Percentiles rank a stretch among this genome's conserved stretches.
These are phyloP conservation scores for Metarhizium brunneum DNA, from an alignment of 2,329 filamentous ascomycete genomes.

Conservation along the genomic window DNA sequence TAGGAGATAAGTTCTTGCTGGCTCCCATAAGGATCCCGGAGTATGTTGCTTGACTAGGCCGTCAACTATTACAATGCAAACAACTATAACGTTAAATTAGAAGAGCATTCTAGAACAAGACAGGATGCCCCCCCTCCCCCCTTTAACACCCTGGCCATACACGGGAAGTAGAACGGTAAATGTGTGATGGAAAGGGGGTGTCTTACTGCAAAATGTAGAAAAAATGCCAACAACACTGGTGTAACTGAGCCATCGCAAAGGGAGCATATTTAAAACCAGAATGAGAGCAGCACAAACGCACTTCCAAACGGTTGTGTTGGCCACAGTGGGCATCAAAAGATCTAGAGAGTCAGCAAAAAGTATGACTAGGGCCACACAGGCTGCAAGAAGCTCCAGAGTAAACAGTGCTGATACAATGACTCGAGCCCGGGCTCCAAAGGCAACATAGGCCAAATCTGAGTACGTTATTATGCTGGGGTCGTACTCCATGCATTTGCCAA, in stretches of 20 bases:
- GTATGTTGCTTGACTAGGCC: constrained; percentile 72
- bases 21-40: constrained; percentile 76
- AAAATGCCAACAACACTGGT: constrained; percentile 91
- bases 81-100: constrained; percentile 44
- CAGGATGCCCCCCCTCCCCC: too few species aligned
- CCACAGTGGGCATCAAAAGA: constrained; percentile 62
- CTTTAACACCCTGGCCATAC: neutral
- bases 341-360: constrained; percentile 89
- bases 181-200: neutral
- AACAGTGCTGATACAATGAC: constrained; percentile 79
- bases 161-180: neutral
- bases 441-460: constrained; percentile 84
- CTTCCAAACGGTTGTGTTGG: constrained; percentile 69
- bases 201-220: constrained; percentile 78
- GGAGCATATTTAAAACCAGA: constrained; percentile 75
- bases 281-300: constrained; percentile 70
- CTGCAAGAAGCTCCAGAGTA: constrained; percentile 75
- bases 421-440: constrained; percentile 75
- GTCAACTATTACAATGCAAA: constrained; percentile 73
- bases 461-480: constrained; percentile 85
- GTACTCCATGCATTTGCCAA: constrained; percentile 82
- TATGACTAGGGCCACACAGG: constrained; percentile 81
- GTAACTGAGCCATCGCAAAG: constrained; percentile 74
- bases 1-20: constrained; percentile 71
- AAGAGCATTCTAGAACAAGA: neutral